Evolutionary conservation across 257 asterid genomes (phyloP), one percentile per base, ranked within the genome.

Genomic region (Lycium ferocissimum): DNA sequence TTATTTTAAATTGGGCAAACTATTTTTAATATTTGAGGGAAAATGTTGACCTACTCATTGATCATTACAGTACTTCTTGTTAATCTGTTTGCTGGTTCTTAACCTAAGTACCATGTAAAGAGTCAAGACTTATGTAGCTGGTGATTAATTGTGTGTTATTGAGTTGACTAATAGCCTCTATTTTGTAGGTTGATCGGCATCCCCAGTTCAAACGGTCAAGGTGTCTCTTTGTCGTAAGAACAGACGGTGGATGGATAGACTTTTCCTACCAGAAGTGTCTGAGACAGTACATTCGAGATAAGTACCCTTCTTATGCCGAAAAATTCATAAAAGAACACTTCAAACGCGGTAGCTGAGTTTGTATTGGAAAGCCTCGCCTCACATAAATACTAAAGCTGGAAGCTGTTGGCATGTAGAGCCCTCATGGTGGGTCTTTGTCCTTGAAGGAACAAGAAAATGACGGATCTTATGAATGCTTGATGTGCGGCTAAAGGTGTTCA

Each of bases 211-310:
- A 84, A 86, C 81, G 59, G 6, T 96, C 99, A 18, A 93, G 99
- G 90, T 96, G 98, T 92, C 97, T 96, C 80, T 96, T 96, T 89
- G 98, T 96, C 26, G 95, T 95, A 43, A 90, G 98, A 90, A 88
- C 88, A 0, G 99, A 96, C n/a, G 99, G 98, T 75, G 97, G 91
- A 84, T 95, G 97, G 99, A 95, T 96, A 73, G 99, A 95, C 87
- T 95, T 96, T 90, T 96, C 98, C 78, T 96, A 96, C 93, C 99
- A 96, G 90, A 96, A 95, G 90, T 96, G 98, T 87, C 88, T 96
- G 20, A 86, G 97, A 49, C 90, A 96, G 54, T 95, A 94, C 86
- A 87, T 96, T 81, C 93, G 95, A 85, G 89, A 85, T 37, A 94
- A 93, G 89, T 96, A 96, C 89, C 97, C 97, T 83, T 91, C 93